phyloP scores from a whole-genome alignment of 495 filamentous ascomycete species.

The Aspergillus haitiensis region DNA sequence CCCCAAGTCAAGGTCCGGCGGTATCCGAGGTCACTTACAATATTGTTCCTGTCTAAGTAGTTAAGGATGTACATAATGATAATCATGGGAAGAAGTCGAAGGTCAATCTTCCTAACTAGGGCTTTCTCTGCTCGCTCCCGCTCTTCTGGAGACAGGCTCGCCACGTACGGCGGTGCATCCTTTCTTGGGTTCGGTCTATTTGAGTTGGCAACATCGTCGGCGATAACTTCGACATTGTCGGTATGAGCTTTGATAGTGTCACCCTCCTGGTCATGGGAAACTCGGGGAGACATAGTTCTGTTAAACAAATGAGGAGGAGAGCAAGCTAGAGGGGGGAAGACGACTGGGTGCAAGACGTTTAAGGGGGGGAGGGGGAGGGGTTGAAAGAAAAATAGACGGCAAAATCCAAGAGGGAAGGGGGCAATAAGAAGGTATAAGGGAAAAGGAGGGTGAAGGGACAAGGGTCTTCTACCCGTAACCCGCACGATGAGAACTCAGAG shows the following conservation, averaged over 20 bases:
- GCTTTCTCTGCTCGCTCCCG: conserved; percentile 47
- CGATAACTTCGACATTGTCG: conserved; percentile 52
- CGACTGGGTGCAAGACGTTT: conserved; percentile 8
- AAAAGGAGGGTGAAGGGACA: background rate
- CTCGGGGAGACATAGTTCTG: conserved; percentile 30
- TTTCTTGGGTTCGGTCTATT: conserved; percentile 35
- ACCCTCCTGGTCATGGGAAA: conserved; percentile 25
- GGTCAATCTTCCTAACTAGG: conserved; percentile 64
- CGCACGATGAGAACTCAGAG: conserved; percentile 11
- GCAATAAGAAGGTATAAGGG: background rate
- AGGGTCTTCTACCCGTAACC: background rate
- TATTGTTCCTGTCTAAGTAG: conserved; percentile 72
- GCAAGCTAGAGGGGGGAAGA: conserved; percentile 8
- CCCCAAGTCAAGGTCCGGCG: background rate
- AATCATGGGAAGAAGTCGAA: conserved; percentile 60
- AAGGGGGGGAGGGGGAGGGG: conserved; percentile 3
- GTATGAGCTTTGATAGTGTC: conserved; percentile 61
- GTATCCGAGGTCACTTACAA: conserved; percentile 30
- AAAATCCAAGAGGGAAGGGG: conserved; percentile 4
- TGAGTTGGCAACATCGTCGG: conserved; percentile 26
- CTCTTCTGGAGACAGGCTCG: conserved; percentile 50
- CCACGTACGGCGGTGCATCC: conserved; percentile 53
- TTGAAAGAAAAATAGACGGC: conserved; percentile 6
- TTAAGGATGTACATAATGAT: conserved; percentile 79
- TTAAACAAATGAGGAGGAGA: conserved; percentile 6